Conservation (phyloP, 1,139 yeast genomes). For the Meyerozyma athensensis region DNA sequence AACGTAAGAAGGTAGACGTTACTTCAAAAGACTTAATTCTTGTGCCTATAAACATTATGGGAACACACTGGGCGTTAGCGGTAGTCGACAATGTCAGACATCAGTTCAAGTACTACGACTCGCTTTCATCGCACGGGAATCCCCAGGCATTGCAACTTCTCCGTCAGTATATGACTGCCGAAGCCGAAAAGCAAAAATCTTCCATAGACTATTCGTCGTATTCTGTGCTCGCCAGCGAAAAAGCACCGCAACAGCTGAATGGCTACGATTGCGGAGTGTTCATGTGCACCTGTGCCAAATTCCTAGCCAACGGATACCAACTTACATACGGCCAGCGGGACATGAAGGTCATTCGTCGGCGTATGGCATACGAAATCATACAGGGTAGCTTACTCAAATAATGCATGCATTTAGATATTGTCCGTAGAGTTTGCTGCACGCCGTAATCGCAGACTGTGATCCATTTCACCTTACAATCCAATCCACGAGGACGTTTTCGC, state of each 20-base stretch:
- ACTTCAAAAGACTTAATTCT: conserved; percentile 60
- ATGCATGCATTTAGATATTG: background rate
- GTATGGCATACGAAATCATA: conserved; percentile 59
- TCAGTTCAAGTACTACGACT: conserved; percentile 71
- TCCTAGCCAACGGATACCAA: conserved; percentile 43
- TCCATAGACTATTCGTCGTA: conserved; percentile 30
- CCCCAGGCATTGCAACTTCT: conserved; percentile 51
- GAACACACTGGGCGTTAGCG: conserved; percentile 92
- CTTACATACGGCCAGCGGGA: conserved; percentile 63
- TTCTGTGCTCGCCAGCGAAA: conserved; percentile 28
- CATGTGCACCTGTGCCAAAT: conserved; percentile 74
- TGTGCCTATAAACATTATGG: conserved; percentile 78
- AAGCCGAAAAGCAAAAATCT: conserved; percentile 42
- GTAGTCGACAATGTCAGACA: conserved; percentile 60
- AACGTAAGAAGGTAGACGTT: conserved; percentile 69
- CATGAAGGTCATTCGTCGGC: conserved; percentile 62
- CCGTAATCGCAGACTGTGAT: too few relatives aligned
- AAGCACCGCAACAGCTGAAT: conserved; percentile 81
- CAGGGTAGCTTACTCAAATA: background rate
- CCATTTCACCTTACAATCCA: too few relatives aligned
- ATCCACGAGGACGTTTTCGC: background rate
- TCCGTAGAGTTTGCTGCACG: too few relatives aligned
- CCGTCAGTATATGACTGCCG: conserved; percentile 56
- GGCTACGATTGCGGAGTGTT: conserved; percentile 97
- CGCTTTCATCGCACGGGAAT: conserved; percentile 57